Evolutionary conservation across 345 rosid species (phyloP), one percentile per base, ranked within the genome.

Genomic region (Citrus cavaleriei): DNA sequence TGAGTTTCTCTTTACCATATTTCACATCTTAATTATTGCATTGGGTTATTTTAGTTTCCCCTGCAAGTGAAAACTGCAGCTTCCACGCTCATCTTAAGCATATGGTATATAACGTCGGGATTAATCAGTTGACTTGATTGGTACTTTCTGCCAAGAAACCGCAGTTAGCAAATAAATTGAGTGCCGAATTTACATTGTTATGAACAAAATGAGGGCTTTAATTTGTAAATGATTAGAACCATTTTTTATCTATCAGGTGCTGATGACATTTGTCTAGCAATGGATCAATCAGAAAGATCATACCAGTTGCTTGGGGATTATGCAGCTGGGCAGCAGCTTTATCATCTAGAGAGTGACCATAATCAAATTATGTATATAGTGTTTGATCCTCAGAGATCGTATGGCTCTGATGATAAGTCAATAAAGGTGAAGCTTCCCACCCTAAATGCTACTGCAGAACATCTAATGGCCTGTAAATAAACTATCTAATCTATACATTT

Each of bases 301-400:
- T 95, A 93, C 84, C 93, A 89, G 58, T 90, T 90, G 42, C 92
- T 95, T 32, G 99, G 97, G 35, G 92, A 90, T 59, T 95, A 91
- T 75, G 99, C 88, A 12, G 94, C 96, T 7, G 99, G 98, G 10
- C 87, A 95, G 72, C 81, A 80, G 18, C 80, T 93, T n/a, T 93
- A 93, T 78, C 81, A 73, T 46, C 80, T 95, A 58, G 83, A 88
- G 71, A 84, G 68, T 1, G 81, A 87, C 27, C 35, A 82, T 27
- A 81, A 88, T 32, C 79, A 76, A 13, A 57, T 68, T 78, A 80
- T 69, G 27, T 71, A 74, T 71, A 88, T 91, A 27, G 89, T 88
- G 7, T 92, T 92, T 73, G 65, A 78, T 38, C 91, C 91, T 38
- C 85, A 78, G 18, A 81, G 72, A 10, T 79, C 85, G 5, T 64